Evolutionary conservation across 148 eudicot genomes (phyloP).

Genomic region (Chenopodium formosanum): DNA sequence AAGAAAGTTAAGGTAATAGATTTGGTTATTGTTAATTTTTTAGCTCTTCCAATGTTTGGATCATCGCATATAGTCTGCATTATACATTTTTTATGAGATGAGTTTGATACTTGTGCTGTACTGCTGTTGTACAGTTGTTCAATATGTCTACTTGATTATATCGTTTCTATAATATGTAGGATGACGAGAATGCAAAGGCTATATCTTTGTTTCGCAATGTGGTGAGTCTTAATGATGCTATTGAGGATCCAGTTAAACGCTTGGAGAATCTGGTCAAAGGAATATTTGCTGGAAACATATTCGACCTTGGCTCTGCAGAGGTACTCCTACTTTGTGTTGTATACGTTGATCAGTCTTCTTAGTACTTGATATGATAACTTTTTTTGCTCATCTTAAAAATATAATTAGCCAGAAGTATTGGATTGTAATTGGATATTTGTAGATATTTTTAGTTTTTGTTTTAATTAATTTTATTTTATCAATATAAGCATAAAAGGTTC

Average conservation of each 20-base stretch:
- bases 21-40: neutral
- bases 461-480: neutral
- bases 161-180: slow-evolving; percentile 40
- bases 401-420: neutral
- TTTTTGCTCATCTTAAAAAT: neutral
- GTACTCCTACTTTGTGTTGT: slow-evolving; percentile 39
- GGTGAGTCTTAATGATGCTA: slow-evolving; percentile 75
- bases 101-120: neutral
- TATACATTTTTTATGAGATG: neutral
- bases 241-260: slow-evolving; percentile 74
- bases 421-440: neutral
- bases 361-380: neutral
- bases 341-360: neutral
- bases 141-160: neutral
- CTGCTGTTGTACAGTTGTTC: neutral
- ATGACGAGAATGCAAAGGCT: slow-evolving; percentile 95
- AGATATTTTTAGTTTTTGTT: too few relatives aligned
- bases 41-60: neutral
- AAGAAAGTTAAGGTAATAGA: slow-evolving; percentile 85
- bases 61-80: neutral
- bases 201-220: slow-evolving; percentile 74
- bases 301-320: slow-evolving; percentile 99
- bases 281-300: slow-evolving; percentile 94
- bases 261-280: slow-evolving; percentile 84
- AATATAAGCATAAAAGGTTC: neutral